These are phyloP conservation scores for Colletotrichum tropicicola DNA, from an alignment of 2,329 filamentous ascomycete species.

Conservation along the genomic window DNA sequence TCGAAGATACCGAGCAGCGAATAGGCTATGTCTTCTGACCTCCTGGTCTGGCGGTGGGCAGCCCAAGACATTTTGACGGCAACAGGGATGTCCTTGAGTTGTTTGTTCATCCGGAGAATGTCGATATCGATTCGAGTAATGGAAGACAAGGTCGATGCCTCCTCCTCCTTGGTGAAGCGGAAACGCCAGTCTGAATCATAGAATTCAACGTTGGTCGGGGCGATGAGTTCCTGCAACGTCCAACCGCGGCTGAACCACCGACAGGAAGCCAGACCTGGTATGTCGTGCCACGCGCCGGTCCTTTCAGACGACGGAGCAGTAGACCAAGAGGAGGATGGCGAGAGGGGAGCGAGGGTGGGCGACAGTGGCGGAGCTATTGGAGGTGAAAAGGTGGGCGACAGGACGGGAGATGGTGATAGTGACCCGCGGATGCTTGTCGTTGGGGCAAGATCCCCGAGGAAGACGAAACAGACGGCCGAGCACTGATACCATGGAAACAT, in stretches of 20 bases:
- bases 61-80: constrained; percentile 40
- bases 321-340: too few species aligned
- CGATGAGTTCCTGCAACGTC: constrained; percentile 35
- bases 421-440: background rate
- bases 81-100: background rate
- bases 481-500: constrained; percentile 35
- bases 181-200: constrained; percentile 27
- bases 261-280: background rate
- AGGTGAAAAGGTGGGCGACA: too few species aligned
- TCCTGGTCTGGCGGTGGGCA: constrained; percentile 33
- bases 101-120: background rate
- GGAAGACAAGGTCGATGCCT: background rate
- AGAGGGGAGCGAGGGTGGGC: too few species aligned
- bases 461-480: constrained; percentile 32
- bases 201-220: constrained; percentile 27
- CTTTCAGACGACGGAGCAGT: too few species aligned
- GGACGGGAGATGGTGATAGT: too few species aligned
- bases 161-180: constrained; percentile 16
- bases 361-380: too few species aligned
- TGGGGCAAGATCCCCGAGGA: constrained; percentile 30
- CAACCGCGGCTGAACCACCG: constrained; percentile 35
- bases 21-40: constrained; percentile 37
- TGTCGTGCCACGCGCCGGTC: background rate
- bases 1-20: constrained; percentile 38
- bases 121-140: constrained; percentile 11